These are phyloP conservation scores for Botrytis medusae DNA, from an alignment of 2,329 filamentous ascomycete species.

Conservation along the genomic window DNA sequence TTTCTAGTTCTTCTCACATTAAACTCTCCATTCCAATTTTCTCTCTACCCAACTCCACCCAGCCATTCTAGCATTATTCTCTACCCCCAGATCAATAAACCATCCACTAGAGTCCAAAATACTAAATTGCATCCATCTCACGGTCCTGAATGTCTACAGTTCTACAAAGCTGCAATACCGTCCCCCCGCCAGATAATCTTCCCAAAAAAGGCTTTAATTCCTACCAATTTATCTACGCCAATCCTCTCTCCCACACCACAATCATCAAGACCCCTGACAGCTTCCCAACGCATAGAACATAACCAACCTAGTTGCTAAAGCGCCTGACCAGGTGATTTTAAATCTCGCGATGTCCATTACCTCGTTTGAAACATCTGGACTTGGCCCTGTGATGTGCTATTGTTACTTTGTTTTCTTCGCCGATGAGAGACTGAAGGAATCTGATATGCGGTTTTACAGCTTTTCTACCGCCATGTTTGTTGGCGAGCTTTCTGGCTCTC, in stretches of 20 bases:
- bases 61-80: background rate
- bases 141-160: background rate
- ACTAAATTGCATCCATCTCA: background rate
- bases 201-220: background rate
- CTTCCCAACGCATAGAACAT: background rate
- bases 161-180: background rate
- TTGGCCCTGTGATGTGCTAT: background rate
- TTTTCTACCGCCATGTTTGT: background rate
- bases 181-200: background rate
- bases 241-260: background rate
- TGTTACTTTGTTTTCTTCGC: background rate
- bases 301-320: background rate
- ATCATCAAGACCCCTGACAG: background rate
- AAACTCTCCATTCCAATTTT: accelerated
- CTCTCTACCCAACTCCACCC: background rate
- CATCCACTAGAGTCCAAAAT: background rate
- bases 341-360: background rate
- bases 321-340: accelerated
- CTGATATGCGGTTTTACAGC: background rate
- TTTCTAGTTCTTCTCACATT: background rate
- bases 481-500: background rate
- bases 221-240: background rate
- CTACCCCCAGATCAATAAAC: background rate
- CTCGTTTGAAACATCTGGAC: background rate
- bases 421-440: background rate